phyloP scores from a whole-genome alignment of 176 grass and related monocot species.

The Oryza officinalis region DNA sequence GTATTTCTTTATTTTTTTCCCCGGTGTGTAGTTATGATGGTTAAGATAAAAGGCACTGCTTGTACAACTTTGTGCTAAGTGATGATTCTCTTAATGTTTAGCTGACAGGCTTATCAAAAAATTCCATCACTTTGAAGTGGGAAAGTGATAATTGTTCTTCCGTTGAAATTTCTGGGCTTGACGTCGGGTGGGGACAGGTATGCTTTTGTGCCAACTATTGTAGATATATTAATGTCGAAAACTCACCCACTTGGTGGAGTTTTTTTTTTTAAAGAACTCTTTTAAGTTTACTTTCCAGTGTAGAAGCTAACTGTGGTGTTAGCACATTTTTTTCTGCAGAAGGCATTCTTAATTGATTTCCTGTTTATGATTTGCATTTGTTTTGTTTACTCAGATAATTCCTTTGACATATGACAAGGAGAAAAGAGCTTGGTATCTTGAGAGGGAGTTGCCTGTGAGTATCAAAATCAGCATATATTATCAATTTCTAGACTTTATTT shows the following conservation, averaged over 20 bases:
- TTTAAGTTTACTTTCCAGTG: background rate
- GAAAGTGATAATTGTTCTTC: constrained; percentile 62
- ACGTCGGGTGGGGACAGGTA: constrained; percentile 98
- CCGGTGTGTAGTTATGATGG: constrained; percentile 19
- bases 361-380: constrained; percentile 4
- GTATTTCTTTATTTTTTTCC: constrained; percentile 18
- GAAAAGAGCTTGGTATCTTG: constrained; percentile 70
- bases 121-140: constrained; percentile 70
- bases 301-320: constrained; percentile 5
- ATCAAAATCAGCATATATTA: background rate
- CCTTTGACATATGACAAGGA: constrained; percentile 65
- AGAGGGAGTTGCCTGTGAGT: constrained; percentile 87
- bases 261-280: background rate
- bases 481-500: background rate
- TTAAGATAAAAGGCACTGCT: constrained; percentile 15
- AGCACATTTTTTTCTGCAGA: background rate
- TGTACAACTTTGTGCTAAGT: constrained; percentile 23
- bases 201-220: constrained; percentile 26
- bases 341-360: background rate
- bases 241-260: background rate
- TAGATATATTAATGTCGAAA: background rate
- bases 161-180: constrained; percentile 96
- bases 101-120: constrained; percentile 72
- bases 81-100: constrained; percentile 46
- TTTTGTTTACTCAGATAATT: constrained; percentile 48